phyloP scores from a whole-genome alignment of 306 rosid species.

The Fagus crenata region DNA sequence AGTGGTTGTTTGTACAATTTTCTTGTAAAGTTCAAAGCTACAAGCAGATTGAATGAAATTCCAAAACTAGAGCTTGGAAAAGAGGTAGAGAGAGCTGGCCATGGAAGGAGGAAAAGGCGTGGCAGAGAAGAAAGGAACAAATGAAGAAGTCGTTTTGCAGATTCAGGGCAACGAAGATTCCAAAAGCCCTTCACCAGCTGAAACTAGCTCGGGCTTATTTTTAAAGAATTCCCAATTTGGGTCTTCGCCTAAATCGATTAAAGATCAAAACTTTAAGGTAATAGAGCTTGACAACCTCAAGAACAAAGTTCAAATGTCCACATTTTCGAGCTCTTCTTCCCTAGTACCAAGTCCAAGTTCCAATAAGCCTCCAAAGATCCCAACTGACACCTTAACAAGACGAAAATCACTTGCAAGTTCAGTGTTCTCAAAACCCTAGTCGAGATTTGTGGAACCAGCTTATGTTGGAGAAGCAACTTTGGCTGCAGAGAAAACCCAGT shows the following conservation, averaged over 20 bases:
- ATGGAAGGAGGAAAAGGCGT: slow-evolving; percentile 39
- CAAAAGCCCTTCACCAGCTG: neutral
- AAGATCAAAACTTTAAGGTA: slow-evolving; percentile 32
- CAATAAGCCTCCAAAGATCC: slow-evolving; percentile 43
- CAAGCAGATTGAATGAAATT: neutral
- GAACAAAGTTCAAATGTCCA: slow-evolving; percentile 22
- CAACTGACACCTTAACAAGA: slow-evolving; percentile 20
- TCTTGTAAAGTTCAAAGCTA: slow-evolving; percentile 6
- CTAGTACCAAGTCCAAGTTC: slow-evolving; percentile 29
- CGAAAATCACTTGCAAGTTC: slow-evolving; percentile 45
- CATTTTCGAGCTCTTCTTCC: slow-evolving; percentile 26
- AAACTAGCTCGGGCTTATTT: slow-evolving; percentile 27
- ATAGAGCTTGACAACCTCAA: slow-evolving; percentile 32
- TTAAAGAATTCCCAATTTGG: slow-evolving; percentile 28
- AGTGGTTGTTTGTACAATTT: no score
- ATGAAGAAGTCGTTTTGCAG: slow-evolving; percentile 53
- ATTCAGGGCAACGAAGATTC: slow-evolving; percentile 34
- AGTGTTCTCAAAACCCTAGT: slow-evolving; percentile 56
- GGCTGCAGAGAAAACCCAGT: no score
- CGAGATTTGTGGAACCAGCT: slow-evolving; percentile 62
- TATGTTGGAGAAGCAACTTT: slow-evolving; percentile 28
- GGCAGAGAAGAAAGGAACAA: slow-evolving; percentile 43
- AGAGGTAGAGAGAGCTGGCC: neutral
- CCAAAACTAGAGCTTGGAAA: neutral
- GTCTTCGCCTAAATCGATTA: slow-evolving; percentile 30